Conservation (phyloP, 306 rosid species). For the Heteromeles arbutifolia region DNA sequence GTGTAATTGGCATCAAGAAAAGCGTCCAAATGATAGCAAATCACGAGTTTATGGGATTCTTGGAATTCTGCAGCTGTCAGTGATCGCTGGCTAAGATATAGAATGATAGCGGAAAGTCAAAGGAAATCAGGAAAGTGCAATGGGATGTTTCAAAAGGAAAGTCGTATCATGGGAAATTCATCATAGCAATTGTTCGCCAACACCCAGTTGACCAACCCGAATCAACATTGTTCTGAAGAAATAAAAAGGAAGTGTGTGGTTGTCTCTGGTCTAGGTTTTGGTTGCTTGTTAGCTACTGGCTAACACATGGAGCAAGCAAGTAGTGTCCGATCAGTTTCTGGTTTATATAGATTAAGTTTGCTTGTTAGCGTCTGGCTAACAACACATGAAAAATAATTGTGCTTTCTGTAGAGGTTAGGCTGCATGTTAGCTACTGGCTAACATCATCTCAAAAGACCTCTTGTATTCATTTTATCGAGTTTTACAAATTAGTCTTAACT, state of each 20-base stretch:
- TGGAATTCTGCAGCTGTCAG: constrained; percentile 56
- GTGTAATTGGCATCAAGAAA: constrained; percentile 52
- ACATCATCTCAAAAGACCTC: constrained; percentile 1
- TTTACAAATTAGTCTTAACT: not conserved
- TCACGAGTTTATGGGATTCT: constrained; percentile 86
- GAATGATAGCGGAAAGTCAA: not conserved
- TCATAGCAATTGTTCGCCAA: constrained; percentile 42
- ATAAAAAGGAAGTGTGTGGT: not conserved
- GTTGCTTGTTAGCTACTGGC: constrained; percentile 42
- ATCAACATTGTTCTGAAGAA: constrained; percentile 1
- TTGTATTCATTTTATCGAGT: not conserved
- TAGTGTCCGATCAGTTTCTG: not conserved
- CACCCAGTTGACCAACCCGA: constrained; percentile 52
- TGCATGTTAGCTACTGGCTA: constrained; percentile 43
- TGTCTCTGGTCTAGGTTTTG: not conserved
- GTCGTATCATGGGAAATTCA: not conserved
- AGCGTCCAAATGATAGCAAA: constrained; percentile 58
- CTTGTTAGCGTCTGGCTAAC: constrained; percentile 7
- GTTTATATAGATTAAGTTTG: not conserved
- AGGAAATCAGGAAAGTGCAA: not conserved
- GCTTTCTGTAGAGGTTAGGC: not conserved
- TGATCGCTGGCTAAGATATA: constrained; percentile 18
- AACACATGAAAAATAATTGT: constrained; percentile 3
- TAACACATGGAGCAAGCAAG: constrained; percentile 20
- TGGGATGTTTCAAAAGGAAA: not conserved